phyloP scores from a whole-genome alignment of 1,284 basidiomycete genomes.

The Anthracocystis setariae region DNA sequence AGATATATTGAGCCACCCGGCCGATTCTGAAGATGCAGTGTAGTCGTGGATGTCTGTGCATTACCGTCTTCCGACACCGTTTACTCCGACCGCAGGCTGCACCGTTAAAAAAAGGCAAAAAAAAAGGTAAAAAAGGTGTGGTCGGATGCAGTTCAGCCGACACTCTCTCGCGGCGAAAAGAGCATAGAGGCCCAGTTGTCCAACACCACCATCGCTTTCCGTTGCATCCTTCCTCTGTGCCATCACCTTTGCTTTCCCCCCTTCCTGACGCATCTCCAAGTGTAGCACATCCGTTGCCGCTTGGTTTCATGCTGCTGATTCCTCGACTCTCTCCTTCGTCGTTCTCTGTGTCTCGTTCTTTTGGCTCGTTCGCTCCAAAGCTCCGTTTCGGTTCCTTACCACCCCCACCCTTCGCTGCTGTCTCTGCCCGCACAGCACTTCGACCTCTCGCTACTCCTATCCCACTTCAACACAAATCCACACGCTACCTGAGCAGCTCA shows the following conservation, averaged over 20 bases:
- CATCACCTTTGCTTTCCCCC: constrained; percentile 2
- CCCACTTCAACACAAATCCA: neutral
- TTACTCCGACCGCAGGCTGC: neutral
- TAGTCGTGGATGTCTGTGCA: neutral
- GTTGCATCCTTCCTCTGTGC: neutral
- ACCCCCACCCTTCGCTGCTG: neutral
- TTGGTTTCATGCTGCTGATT: constrained; percentile 31
- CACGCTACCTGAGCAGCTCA: neutral
- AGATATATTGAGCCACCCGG: neutral
- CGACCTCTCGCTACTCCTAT: neutral
- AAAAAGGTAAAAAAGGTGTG: constrained; percentile 4
- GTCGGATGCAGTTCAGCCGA: constrained; percentile 37
- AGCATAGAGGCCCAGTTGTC: no score
- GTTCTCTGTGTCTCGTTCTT: constrained; percentile 17
- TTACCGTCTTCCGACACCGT: neutral
- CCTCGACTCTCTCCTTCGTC: constrained; percentile 8
- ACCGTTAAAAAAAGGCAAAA: constrained; percentile 3
- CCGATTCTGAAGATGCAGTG: neutral
- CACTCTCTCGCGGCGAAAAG: no score
- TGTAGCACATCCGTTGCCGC: constrained; percentile 3
- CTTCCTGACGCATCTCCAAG: constrained; percentile 14
- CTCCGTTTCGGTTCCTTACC: constrained; percentile 14
- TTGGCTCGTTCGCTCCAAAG: constrained; percentile 36
- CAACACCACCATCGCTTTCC: neutral
- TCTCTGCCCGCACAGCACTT: constrained; percentile 3